Evolutionary conservation across 371 early-diverging fungal species (phyloP).

Genomic region (Mortierella sp.): DNA sequence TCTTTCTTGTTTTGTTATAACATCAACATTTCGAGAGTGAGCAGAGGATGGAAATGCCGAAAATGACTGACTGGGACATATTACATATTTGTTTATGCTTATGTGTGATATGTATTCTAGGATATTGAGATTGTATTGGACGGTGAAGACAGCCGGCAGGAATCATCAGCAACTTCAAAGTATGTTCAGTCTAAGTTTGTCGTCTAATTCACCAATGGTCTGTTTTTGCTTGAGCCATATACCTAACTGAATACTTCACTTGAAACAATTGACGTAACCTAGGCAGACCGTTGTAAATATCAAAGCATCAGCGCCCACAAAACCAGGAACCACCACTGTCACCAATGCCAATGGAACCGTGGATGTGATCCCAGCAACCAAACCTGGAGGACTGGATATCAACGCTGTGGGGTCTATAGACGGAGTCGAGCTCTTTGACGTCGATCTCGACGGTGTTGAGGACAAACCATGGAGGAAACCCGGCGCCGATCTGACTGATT

Average conservation of each 20-base stretch:
- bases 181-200: background rate
- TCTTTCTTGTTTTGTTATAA: background rate
- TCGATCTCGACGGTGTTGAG: slow-evolving; percentile 89
- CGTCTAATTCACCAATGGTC: background rate
- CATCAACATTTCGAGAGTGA: too few species aligned
- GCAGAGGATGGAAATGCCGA: background rate
- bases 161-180: slow-evolving; percentile 17
- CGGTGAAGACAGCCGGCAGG: slow-evolving; percentile 56
- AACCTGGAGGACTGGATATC: slow-evolving; percentile 72
- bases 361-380: slow-evolving; percentile 47
- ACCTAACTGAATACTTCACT: too few species aligned
- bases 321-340: slow-evolving; percentile 43
- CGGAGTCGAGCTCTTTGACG: slow-evolving; percentile 84
- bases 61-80: background rate
- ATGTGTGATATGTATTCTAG: slow-evolving; percentile 35
- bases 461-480: slow-evolving; percentile 99
- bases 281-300: slow-evolving; percentile 69
- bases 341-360: slow-evolving; percentile 47
- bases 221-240: too few species aligned
- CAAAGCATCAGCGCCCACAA: slow-evolving; percentile 58
- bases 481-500: slow-evolving; percentile 98
- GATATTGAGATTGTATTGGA: slow-evolving; percentile 78
- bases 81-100: background rate
- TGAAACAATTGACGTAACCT: too few species aligned
- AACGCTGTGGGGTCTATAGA: slow-evolving; percentile 82